Evolutionary conservation across 2,329 filamentous ascomycete species (phyloP), one percentile per base, ranked within the genome.

Genomic region (Sclerotinia sclerotiorum): DNA sequence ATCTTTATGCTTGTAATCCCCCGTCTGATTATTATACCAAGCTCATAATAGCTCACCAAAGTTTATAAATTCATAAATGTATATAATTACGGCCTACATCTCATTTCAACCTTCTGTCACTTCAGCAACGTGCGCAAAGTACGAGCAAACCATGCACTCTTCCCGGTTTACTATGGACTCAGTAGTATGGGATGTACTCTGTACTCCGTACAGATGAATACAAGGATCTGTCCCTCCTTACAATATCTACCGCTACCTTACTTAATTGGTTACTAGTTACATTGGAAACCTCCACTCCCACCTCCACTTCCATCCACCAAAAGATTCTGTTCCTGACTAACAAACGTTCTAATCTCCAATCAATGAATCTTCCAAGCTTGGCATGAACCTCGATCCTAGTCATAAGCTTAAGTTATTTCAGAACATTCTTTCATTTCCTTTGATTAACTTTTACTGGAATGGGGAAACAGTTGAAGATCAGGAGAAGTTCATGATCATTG

Each of bases 61-160:
- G 3, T 13, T 42, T 10, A 5, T 42, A 17, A 17, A 17, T 42
- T 42, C 39, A 42, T 13, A 5, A 42, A 17, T n/a, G 19, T 48
- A 48, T 21, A 48, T 48, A 48, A 48, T 48, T 48, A 48, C n/a
- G n/a, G n/a, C n/a, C n/a, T n/a, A n/a, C 35, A 39, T 35, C 32
- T 35, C 32, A 35, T 35, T 10, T 35, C 35, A 11, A 39, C 10
- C 11, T 39, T 39, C 29, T 35, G 11, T 42, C 35, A 32, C 57
- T 60, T 60, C 57, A 42, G 57, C 39, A 46, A 46, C 57, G 15
- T 32, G 42, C 57, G 17, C 56, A 60, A 39, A 13, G 49, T 60
- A n/a, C 56, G 10, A 32, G 24, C 39, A 21, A 32, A 60, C 39
- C 56, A 60, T 46, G 56, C 57, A 48, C 17, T 39, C 57, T 48